phyloP scores from a whole-genome alignment of 2,329 filamentous ascomycete species.

The Monilinia vaccinii-corymbosi region DNA sequence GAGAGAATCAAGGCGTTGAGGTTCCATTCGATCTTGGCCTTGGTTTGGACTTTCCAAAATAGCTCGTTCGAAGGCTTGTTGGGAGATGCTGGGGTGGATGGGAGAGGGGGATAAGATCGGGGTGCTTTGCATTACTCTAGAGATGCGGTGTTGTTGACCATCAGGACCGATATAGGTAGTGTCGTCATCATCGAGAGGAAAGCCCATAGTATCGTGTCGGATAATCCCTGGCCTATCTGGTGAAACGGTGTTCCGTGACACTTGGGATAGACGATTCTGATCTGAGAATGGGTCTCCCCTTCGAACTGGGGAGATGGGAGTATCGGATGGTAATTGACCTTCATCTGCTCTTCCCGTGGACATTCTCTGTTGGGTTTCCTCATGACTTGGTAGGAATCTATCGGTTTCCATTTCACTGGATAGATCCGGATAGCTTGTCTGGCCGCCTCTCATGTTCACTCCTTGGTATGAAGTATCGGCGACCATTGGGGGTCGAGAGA shows the following conservation, averaged over 20 bases:
- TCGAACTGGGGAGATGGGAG: slow-evolving; percentile 5
- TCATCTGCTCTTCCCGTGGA: neutral
- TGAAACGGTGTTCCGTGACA: neutral
- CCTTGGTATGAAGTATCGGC: slow-evolving; percentile 7
- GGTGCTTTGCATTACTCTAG: neutral
- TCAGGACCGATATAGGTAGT: slow-evolving; percentile 4
- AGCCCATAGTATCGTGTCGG: slow-evolving; percentile 20
- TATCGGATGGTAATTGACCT: neutral
- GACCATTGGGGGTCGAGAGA: slow-evolving; percentile 1
- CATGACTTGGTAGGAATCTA: slow-evolving; percentile 12
- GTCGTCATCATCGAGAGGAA: slow-evolving; percentile 15
- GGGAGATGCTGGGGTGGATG: neutral
- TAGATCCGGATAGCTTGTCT: slow-evolving; percentile 10
- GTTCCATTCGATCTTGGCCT: neutral
- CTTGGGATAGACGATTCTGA: slow-evolving; percentile 3
- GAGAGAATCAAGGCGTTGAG: neutral
- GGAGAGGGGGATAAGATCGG: neutral
- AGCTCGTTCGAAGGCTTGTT: neutral
- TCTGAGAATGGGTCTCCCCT: neutral
- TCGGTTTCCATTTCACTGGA: slow-evolving; percentile 10
- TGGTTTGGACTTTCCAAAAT: neutral
- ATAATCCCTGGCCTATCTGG: neutral
- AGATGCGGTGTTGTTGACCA: neutral
- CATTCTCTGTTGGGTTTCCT: slow-evolving; percentile 8
- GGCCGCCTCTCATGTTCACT: slow-evolving; percentile 12